phyloP scores from a whole-genome alignment of 2,329 filamentous ascomycete species.

The Nannizzia gypsea region DNA sequence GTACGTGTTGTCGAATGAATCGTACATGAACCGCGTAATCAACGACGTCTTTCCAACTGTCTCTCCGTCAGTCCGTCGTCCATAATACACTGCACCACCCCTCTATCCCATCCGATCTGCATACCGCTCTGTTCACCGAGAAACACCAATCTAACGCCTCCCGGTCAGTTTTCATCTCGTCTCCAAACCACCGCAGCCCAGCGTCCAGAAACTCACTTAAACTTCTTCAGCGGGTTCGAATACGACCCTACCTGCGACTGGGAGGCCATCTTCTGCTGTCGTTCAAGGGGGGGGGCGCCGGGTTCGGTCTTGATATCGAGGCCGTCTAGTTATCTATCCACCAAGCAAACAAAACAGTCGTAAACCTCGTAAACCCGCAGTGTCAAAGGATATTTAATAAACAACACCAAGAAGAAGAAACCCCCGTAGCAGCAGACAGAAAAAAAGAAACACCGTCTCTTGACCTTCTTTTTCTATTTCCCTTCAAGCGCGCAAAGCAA shows the following conservation, averaged over 20 bases:
- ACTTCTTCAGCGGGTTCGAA: slow-evolving; percentile 99
- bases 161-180: not conserved
- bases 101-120: slow-evolving; percentile 12
- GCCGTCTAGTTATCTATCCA: no score
- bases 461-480: no score
- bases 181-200: not conserved
- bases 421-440: not conserved
- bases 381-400: not conserved
- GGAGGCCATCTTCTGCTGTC: slow-evolving; percentile 54
- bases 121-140: slow-evolving; percentile 96
- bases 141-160: slow-evolving; percentile 68
- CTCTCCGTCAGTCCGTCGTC: slow-evolving; percentile 15
- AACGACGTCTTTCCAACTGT: slow-evolving; percentile 95
- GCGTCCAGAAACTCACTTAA: slow-evolving; percentile 57
- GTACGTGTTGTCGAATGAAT: slow-evolving; percentile 99
- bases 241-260: slow-evolving; percentile 69
- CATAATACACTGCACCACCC: slow-evolving; percentile 3
- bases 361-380: slow-evolving; percentile 7
- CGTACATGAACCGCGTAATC: slow-evolving; percentile 99
- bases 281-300: slow-evolving; percentile 9
- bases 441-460: no score
- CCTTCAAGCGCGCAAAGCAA: no score
- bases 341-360: slow-evolving; percentile 1
- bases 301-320: no score
- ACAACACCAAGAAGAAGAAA: not conserved